These are phyloP conservation scores for Ophiocordyceps camponoti-rufipedis DNA, from an alignment of 2,329 filamentous ascomycete genomes.

Conservation along the genomic window DNA sequence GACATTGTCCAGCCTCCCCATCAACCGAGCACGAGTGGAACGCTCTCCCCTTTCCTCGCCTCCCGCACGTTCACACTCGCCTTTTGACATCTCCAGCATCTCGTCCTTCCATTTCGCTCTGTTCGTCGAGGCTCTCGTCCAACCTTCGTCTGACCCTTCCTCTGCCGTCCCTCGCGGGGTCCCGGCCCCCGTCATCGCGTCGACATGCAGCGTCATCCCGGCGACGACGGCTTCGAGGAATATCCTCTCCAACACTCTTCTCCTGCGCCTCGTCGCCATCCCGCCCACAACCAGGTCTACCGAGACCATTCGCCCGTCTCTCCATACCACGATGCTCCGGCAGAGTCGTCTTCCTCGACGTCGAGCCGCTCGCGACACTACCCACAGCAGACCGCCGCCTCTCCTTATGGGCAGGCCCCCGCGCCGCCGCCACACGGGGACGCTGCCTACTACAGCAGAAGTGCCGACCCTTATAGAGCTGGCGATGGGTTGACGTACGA, in stretches of 20 bases:
- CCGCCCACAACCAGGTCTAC: constrained; percentile 1
- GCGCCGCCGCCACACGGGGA: constrained; percentile 8
- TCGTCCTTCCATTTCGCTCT: background rate
- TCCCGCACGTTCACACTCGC: background rate
- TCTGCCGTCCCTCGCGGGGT: background rate
- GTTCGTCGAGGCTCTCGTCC: background rate
- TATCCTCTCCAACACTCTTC: constrained; percentile 13
- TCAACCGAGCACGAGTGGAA: background rate
- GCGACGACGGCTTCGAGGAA: constrained; percentile 15
- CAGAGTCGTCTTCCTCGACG: constrained; percentile 1
- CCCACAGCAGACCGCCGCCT: background rate
- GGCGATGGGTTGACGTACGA: background rate
- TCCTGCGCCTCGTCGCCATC: constrained; percentile 6
- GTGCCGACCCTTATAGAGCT: constrained; percentile 6
- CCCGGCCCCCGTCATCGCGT: background rate
- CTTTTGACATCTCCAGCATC: background rate
- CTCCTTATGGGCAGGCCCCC: background rate
- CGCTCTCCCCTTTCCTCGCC: too few relatives aligned
- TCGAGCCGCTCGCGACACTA: constrained; percentile 1
- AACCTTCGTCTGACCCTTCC: background rate
- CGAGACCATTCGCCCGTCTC: constrained; percentile 1
- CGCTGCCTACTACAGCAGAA: constrained; percentile 7
- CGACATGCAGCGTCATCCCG: constrained; percentile 14
- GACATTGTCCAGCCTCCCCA: background rate
- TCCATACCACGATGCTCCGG: constrained; percentile 10